Evolutionary conservation across 2,329 filamentous ascomycete species (phyloP).

Genomic region (Ophiostoma piceae): DNA sequence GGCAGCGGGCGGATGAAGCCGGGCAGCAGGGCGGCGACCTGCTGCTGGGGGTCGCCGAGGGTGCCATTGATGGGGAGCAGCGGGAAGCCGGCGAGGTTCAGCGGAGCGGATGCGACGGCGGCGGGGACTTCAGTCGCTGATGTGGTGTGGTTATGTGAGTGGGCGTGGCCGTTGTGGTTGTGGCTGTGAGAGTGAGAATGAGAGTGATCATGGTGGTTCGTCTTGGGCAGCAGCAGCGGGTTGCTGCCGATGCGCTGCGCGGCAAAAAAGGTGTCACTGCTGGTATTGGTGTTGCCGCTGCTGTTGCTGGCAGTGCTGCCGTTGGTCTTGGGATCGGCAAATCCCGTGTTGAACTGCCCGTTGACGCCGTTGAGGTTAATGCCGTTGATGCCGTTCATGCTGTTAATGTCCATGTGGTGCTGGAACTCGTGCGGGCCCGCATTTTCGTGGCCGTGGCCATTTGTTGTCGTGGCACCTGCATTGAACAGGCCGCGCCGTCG

Average conservation of each 20-base stretch:
- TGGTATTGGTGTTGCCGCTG: background rate
- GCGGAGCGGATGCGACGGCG: background rate
- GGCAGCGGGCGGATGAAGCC: constrained; percentile 76
- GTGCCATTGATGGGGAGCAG: constrained; percentile 28
- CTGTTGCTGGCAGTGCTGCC: background rate
- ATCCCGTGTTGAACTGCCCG: background rate
- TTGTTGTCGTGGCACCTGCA: constrained; percentile 15
- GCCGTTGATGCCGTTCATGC: background rate
- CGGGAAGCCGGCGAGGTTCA: constrained; percentile 24
- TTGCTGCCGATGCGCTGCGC: constrained; percentile 16
- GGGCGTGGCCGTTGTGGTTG: background rate
- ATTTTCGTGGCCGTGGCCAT: constrained; percentile 18
- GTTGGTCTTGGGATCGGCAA: background rate
- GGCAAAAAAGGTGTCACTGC: background rate
- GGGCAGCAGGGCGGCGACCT: constrained; percentile 46
- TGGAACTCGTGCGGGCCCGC: constrained; percentile 22
- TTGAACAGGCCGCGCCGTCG: constrained; percentile 49
- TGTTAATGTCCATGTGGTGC: constrained; percentile 10
- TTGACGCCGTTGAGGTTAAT: background rate
- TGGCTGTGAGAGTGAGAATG: constrained; percentile 13
- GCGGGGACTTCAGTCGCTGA: constrained; percentile 11
- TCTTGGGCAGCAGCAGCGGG: constrained; percentile 13
- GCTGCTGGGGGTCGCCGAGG: constrained; percentile 30
- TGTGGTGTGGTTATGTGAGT: constrained; percentile 13
- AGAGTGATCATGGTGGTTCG: constrained; percentile 9